Conservation (phyloP, 2,329 filamentous ascomycete genomes). For the Diaporthe ilicicola region DNA sequence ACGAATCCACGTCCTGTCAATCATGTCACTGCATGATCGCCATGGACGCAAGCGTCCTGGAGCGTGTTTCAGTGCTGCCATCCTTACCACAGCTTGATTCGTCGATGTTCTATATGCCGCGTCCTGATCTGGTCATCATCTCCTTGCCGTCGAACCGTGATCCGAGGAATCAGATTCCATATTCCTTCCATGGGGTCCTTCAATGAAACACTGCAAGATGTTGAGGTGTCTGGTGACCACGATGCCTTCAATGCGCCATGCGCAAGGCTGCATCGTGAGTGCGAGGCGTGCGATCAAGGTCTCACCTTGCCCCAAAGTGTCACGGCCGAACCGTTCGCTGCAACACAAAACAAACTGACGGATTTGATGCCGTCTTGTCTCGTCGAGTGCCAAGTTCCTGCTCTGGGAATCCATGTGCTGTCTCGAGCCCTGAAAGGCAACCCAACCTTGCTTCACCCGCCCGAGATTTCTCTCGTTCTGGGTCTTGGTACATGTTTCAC, state of each 20-base stretch:
- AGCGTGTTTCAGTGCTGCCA: slow-evolving; percentile 14
- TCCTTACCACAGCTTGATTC: slow-evolving; percentile 11
- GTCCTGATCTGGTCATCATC: neutral
- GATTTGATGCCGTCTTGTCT: neutral
- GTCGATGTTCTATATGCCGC: neutral
- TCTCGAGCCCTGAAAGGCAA: neutral
- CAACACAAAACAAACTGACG: neutral
- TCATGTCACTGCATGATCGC: slow-evolving; percentile 17
- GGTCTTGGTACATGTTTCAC: slow-evolving; percentile 16
- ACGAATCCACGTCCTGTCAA: slow-evolving; percentile 17
- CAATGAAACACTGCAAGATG: slow-evolving; percentile 2
- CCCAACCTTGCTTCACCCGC: neutral
- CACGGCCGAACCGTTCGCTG: slow-evolving; percentile 3
- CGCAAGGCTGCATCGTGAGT: neutral
- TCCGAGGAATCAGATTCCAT: neutral
- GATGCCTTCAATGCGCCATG: neutral
- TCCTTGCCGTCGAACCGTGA: neutral
- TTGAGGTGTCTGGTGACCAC: neutral
- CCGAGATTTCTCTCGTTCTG: neutral
- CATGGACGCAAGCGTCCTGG: slow-evolving; percentile 12
- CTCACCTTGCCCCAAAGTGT: neutral
- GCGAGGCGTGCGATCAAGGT: neutral
- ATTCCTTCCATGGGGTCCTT: neutral
- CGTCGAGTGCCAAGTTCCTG: neutral
- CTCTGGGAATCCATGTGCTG: slow-evolving; percentile 13